These are phyloP conservation scores for Phytophthora ohioensis DNA, from an alignment of 352 stramenopile species.

Conservation along the genomic window DNA sequence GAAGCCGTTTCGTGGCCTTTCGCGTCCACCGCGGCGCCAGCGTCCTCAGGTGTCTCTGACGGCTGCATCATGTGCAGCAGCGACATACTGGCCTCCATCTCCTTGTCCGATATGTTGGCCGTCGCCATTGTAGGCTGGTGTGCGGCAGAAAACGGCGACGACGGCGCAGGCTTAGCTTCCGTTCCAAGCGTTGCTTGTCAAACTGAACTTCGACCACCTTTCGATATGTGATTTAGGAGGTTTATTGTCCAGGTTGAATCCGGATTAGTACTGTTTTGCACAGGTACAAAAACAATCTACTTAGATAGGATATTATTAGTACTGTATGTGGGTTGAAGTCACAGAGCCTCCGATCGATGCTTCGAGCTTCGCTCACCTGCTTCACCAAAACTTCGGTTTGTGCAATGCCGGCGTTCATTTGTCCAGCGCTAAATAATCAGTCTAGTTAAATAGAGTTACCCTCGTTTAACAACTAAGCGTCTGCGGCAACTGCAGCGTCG, in stretches of 20 bases:
- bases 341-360: too few relatives aligned
- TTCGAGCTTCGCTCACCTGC: too few relatives aligned
- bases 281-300: background rate
- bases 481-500: slow-evolving; percentile 17
- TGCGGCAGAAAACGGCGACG: background rate
- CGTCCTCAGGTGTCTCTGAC: slow-evolving; percentile 1
- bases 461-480: slow-evolving; percentile 27
- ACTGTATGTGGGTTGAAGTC: too few relatives aligned
- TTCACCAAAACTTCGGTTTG: too few relatives aligned
- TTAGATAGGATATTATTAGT: too few relatives aligned
- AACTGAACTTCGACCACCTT: slow-evolving; percentile 47
- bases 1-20: slow-evolving; percentile 2
- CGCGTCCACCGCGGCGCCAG: background rate
- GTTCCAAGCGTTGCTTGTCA: slow-evolving; percentile 19
- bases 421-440: slow-evolving; percentile 27
- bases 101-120: slow-evolving; percentile 51
- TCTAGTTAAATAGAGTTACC: slow-evolving; percentile 34
- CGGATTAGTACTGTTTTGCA: background rate
- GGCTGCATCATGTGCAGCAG: slow-evolving; percentile 73
- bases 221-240: slow-evolving; percentile 42
- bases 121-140: slow-evolving; percentile 13
- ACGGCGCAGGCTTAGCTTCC: background rate
- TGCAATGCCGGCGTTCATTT: background rate
- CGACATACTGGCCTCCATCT: slow-evolving; percentile 70
- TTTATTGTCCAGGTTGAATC: background rate